Evolutionary conservation across 129 eudicot species (phyloP).

Genomic region (Ambrosia trifida): DNA sequence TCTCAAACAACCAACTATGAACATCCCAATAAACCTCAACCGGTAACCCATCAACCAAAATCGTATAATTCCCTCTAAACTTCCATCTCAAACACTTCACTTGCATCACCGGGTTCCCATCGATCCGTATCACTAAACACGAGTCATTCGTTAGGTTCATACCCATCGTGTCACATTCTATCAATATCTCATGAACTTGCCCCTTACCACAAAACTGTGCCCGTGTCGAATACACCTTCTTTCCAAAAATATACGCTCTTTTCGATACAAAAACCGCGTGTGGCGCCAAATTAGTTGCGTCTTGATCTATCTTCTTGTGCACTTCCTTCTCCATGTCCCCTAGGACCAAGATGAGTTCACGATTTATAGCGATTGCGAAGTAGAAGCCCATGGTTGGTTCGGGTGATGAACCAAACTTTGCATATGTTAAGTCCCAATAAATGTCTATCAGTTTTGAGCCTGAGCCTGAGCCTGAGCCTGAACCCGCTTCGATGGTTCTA

Average conservation of each 20-base stretch:
- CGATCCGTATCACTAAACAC: slow-evolving; percentile 47
- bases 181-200: slow-evolving; percentile 45
- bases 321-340: slow-evolving; percentile 58
- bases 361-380: slow-evolving; percentile 46
- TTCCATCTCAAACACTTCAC: slow-evolving; percentile 65
- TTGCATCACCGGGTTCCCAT: slow-evolving; percentile 51
- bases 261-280: slow-evolving; percentile 49
- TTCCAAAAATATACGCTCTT: slow-evolving; percentile 65
- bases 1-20: slow-evolving; percentile 63
- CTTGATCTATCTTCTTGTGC: slow-evolving; percentile 48
- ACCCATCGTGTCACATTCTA: slow-evolving; percentile 51
- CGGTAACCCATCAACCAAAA: slow-evolving; percentile 64
- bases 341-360: slow-evolving; percentile 43
- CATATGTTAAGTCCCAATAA: slow-evolving; percentile 58
- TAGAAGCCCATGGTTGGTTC: slow-evolving; percentile 76
- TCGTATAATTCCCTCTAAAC: slow-evolving; percentile 62
- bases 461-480: background rate
- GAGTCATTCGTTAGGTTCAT: slow-evolving; percentile 31
- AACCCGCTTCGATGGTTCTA: slow-evolving; percentile 35
- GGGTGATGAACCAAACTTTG: slow-evolving; percentile 64
- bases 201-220: slow-evolving; percentile 63
- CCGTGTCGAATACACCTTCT: slow-evolving; percentile 45
- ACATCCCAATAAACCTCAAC: slow-evolving; percentile 83
- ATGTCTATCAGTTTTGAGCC: slow-evolving; percentile 30
- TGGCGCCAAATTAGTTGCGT: slow-evolving; percentile 25